Evolutionary conservation across 179 eudicot species (phyloP), one percentile per base, ranked within the genome.

Genomic region (Gypsophila paniculata): DNA sequence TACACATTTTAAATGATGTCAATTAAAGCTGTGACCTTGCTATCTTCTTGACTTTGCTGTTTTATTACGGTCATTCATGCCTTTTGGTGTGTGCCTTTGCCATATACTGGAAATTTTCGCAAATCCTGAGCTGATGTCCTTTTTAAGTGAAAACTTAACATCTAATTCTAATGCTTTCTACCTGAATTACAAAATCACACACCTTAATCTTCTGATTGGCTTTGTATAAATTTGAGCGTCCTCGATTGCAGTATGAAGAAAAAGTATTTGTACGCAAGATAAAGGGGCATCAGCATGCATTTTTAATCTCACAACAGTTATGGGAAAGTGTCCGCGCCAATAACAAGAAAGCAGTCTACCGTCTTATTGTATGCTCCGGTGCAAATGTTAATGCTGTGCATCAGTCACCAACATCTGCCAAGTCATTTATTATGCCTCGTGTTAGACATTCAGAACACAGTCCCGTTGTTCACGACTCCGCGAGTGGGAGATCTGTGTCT

Each of bases 311-410:
- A 14, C 86, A 90, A 64, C 90, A 90, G 67, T 77, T 92, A 72
- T 87, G 91, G 89, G 94, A 92, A 76, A 81, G 89, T 75, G 90
- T 92, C 14, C 82, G 88, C 63, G 72, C 81, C 75, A 88, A 90
- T 76, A 88, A 92, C 73, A 92, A 82, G 76, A 88, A 85, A 81
- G 78, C 86, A 46, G 91, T 85, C 42, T 92, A 92, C 86, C 91
- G 91, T 70, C 90, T 90, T 26, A 82, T 92, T 74, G 83, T 88
- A 72, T 71, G 82, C 63, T 87, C 79, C 74, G 86, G 80, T 71
- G 91, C 81, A 77, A 90, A 92, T 75, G 86, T 88, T 55, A 92
- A 90, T 78, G 86, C 84, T 36, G 69, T 80, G 26, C 81, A 77
- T 68, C 81, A 85, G 69, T 87, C 77, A 81, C 76, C 74, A 70